Conservation (phyloP, 164 flowering plant genomes). For the Nymphaea thermarum region DNA sequence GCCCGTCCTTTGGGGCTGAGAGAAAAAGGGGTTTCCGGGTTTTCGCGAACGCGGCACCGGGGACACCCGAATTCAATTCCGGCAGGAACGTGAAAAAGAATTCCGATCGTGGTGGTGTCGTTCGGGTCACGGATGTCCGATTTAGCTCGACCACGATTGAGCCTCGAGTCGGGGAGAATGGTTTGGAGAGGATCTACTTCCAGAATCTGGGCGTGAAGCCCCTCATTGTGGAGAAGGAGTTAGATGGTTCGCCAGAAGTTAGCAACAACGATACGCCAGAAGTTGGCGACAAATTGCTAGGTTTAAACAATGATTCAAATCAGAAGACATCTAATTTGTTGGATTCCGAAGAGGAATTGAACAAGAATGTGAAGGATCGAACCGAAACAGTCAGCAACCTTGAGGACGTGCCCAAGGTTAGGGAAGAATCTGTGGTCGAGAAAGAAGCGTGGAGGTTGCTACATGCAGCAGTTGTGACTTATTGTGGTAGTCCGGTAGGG, state of each 20-base stretch:
- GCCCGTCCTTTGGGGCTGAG: slow-evolving; percentile 27
- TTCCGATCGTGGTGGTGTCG: background rate
- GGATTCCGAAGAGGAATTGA: slow-evolving; percentile 6
- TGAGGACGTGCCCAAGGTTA: slow-evolving; percentile 13
- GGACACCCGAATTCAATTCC: slow-evolving; percentile 13
- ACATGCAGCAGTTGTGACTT: slow-evolving; percentile 49
- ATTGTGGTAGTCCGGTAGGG: slow-evolving; percentile 89
- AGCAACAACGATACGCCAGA: background rate
- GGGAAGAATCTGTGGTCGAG: slow-evolving; percentile 46
- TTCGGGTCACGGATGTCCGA: slow-evolving; percentile 37
- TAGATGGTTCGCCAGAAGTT: slow-evolving; percentile 1
- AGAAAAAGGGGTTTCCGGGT: slow-evolving; percentile 19
- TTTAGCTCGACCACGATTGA: slow-evolving; percentile 57
- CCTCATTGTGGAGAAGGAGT: slow-evolving; percentile 30
- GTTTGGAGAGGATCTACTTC: slow-evolving; percentile 53
- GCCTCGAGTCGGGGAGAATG: slow-evolving; percentile 33
- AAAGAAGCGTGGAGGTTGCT: slow-evolving; percentile 83
- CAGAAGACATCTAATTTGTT: slow-evolving; percentile 17
- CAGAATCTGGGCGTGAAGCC: slow-evolving; percentile 61
- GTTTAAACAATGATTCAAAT: slow-evolving; percentile 11
- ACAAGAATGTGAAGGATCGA: background rate
- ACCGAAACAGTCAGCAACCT: slow-evolving; percentile 1
- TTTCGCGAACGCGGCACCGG: slow-evolving; percentile 5
- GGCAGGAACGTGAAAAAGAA: slow-evolving; percentile 8
- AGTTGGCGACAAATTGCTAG: background rate